Evolutionary conservation across 2,329 filamentous ascomycete genomes (phyloP).

Genomic region (Fusarium falciforme): DNA sequence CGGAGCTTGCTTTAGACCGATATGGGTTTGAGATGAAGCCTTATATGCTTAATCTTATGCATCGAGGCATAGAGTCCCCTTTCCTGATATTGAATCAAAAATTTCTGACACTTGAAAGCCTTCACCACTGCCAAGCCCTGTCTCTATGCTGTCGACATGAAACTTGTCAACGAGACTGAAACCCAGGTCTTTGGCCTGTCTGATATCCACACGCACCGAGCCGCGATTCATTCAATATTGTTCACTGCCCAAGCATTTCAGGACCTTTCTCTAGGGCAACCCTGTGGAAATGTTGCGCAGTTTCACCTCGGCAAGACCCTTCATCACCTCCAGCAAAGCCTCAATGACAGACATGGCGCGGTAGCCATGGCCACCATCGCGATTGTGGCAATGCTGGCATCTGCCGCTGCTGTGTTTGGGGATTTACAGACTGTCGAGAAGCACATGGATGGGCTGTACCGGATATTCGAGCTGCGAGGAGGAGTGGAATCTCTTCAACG

Average conservation of each 20-base stretch:
- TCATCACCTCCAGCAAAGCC: constrained; percentile 25
- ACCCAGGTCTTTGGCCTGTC: constrained; percentile 34
- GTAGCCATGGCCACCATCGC: constrained; percentile 32
- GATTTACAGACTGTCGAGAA: constrained; percentile 35
- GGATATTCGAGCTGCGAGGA: constrained; percentile 39
- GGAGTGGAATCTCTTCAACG: constrained; percentile 26
- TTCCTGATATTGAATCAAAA: too few relatives aligned
- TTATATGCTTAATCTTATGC: constrained; percentile 20
- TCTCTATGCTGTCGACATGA: constrained; percentile 25
- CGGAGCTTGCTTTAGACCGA: constrained; percentile 21
- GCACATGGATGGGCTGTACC: constrained; percentile 41
- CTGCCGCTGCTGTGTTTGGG: constrained; percentile 33
- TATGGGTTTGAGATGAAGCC: constrained; percentile 16
- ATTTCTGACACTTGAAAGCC: not conserved
- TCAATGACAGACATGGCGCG: constrained; percentile 27
- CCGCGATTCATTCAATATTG: constrained; percentile 39
- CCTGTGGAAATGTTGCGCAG: constrained; percentile 20
- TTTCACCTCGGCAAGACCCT: constrained; percentile 36
- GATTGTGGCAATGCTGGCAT: constrained; percentile 36
- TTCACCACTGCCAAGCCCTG: constrained; percentile 36
- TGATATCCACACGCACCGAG: constrained; percentile 32
- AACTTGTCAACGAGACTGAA: constrained; percentile 9
- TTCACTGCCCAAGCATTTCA: constrained; percentile 40
- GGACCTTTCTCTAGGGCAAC: constrained; percentile 14
- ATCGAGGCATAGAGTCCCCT: constrained; percentile 7